These are phyloP conservation scores for Harringtonia lauricola DNA, from an alignment of 2,329 filamentous ascomycete genomes.

Conservation along the genomic window DNA sequence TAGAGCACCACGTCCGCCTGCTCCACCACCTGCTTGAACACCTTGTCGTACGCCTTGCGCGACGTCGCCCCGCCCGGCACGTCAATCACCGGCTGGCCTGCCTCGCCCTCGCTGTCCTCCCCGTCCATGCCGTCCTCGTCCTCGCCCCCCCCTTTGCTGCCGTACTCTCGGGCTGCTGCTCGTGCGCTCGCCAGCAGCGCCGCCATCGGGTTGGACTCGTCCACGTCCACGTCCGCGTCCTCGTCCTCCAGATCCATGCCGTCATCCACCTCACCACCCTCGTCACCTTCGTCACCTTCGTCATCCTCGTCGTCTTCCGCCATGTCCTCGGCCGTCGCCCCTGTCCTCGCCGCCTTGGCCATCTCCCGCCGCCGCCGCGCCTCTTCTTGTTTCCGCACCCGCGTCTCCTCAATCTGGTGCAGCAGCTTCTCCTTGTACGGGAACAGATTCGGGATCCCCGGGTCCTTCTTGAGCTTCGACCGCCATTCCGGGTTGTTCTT, in stretches of 20 bases:
- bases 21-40: conserved; percentile 88
- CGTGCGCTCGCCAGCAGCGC: conserved; percentile 78
- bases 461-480: conserved; percentile 92
- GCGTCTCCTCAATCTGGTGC: conserved; percentile 86
- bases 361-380: conserved; percentile 58
- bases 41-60: conserved; percentile 83
- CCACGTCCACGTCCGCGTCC: conserved; percentile 49
- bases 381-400: conserved; percentile 71
- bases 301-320: conserved; percentile 31
- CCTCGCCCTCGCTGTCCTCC: conserved; percentile 30
- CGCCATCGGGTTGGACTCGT: conserved; percentile 78
- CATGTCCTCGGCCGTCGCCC: conserved; percentile 28
- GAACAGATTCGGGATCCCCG: conserved; percentile 93
- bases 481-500: conserved; percentile 98
- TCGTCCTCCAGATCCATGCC: conserved; percentile 32
- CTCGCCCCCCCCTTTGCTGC: conserved; percentile 38
- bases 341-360: conserved; percentile 55
- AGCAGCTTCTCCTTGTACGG: conserved; percentile 95
- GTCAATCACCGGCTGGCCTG: conserved; percentile 34
- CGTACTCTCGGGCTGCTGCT: conserved; percentile 66
- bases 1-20: conserved; percentile 86
- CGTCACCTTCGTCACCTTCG: conserved; percentile 39
- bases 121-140: conserved; percentile 29
- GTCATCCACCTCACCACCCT: conserved; percentile 48
- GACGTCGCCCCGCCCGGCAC: conserved; percentile 50